Percentiles rank a stretch among this genome's conserved stretches.
phyloP scores from a whole-genome alignment of 2,329 filamentous ascomycete genomes.

The Pseudogymnoascus verrucosus region DNA sequence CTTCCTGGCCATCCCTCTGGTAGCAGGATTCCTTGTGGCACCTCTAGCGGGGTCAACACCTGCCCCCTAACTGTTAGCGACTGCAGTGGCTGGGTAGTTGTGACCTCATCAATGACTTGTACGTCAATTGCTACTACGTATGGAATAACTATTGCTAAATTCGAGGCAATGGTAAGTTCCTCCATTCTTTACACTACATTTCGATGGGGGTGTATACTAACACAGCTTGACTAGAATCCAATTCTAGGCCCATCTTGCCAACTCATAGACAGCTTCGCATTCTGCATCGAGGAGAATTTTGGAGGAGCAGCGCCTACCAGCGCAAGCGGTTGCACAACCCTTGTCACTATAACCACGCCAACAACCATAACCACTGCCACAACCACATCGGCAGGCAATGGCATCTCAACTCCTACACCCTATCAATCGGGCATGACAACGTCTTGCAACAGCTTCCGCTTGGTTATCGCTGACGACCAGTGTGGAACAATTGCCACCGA shows the following conservation, averaged over 20 bases:
- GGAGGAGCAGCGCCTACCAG: not conserved
- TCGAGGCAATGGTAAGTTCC: not conserved
- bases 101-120: not conserved
- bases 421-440: not conserved
- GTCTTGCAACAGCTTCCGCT: not conserved
- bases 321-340: not conserved
- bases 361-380: not conserved
- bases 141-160: not conserved
- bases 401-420: not conserved
- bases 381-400: not conserved
- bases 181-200: not conserved
- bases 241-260: not conserved
- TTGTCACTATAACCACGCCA: not conserved
- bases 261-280: not conserved
- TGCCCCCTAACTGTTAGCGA: not conserved
- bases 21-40: not conserved
- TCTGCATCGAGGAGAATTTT: not conserved
- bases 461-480: not conserved
- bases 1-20: not conserved
- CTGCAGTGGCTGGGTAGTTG: not conserved
- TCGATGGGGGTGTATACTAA: not conserved
- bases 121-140: not conserved
- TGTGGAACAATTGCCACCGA: not conserved
- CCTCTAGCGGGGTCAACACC: not conserved
- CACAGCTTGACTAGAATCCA: not conserved